Conservation (phyloP, 164 flowering plant species). For the Vitis rupestris region DNA sequence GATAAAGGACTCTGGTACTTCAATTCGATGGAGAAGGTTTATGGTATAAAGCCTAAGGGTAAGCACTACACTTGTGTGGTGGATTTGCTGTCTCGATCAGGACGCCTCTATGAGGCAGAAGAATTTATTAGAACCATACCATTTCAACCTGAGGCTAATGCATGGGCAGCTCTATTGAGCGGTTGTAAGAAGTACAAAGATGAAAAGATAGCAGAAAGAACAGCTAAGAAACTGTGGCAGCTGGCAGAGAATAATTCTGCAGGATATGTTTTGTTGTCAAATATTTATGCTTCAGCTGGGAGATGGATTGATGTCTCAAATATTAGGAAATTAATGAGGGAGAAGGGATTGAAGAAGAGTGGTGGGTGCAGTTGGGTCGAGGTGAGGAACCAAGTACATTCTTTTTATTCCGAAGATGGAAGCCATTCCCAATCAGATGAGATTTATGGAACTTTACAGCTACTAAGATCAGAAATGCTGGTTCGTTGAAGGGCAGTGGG, state of each 20-base stretch:
- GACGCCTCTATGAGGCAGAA: slow-evolving; percentile 55
- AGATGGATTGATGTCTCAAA: slow-evolving; percentile 53
- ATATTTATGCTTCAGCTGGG: slow-evolving; percentile 61
- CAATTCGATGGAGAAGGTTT: slow-evolving; percentile 45
- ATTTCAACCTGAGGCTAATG: slow-evolving; percentile 44
- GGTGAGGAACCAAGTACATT: slow-evolving; percentile 40
- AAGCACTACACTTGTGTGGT: slow-evolving; percentile 58
- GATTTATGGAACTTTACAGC: slow-evolving; percentile 36
- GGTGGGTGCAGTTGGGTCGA: slow-evolving; percentile 70
- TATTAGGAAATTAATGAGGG: slow-evolving; percentile 46
- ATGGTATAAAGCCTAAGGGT: slow-evolving; percentile 45
- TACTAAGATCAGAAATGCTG: slow-evolving; percentile 23
- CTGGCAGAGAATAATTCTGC: slow-evolving; percentile 39
- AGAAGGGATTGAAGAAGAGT: slow-evolving; percentile 48
- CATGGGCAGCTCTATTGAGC: slow-evolving; percentile 59
- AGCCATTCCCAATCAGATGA: slow-evolving; percentile 28
- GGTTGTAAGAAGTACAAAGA: slow-evolving; percentile 51
- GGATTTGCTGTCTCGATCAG: slow-evolving; percentile 62
- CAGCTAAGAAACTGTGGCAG: slow-evolving; percentile 37
- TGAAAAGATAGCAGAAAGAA: slow-evolving; percentile 47
- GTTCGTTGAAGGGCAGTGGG: no score
- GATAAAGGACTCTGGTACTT: slow-evolving; percentile 52
- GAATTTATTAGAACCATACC: slow-evolving; percentile 51
- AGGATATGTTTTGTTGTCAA: slow-evolving; percentile 56
- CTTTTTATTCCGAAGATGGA: slow-evolving; percentile 51